Percentiles rank a stretch among this genome's conserved stretches.
These are phyloP conservation scores for Poa annua DNA, from an alignment of 176 grass and related monocot genomes.

Conservation along the genomic window DNA sequence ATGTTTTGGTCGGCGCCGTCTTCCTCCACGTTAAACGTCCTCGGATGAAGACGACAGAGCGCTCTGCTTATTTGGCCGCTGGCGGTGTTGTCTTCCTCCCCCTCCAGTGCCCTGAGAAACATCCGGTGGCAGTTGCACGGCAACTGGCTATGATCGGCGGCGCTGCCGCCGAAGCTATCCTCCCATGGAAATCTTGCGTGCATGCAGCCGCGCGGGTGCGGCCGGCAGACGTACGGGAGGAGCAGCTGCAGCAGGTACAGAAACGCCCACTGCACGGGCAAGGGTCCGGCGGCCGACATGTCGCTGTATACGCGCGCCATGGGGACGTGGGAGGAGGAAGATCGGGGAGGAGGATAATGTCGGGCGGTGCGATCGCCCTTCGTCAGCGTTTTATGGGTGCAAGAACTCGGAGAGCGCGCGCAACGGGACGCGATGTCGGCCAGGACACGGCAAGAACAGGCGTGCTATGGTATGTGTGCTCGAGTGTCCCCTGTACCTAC, in stretches of 20 bases:
- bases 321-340: neutral
- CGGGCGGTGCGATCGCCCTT: neutral
- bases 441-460: neutral
- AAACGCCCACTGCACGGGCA: neutral
- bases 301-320: slow-evolving; percentile 12
- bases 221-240: neutral
- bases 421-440: neutral
- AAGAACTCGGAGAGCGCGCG: neutral
- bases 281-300: neutral
- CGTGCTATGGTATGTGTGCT: neutral
- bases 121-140: neutral
- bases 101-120: no score
- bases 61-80: neutral
- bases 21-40: neutral
- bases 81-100: neutral
- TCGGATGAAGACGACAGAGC: neutral
- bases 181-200: neutral
- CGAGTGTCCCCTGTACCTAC: neutral
- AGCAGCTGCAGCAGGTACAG: neutral
- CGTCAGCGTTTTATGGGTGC: slow-evolving; percentile 2
- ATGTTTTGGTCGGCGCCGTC: neutral
- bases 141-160: neutral
- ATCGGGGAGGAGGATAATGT: neutral
- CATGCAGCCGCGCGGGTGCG: neutral
- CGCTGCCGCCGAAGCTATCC: neutral